phyloP scores from a whole-genome alignment of 805 yeast genomes.

The Candida pseudofarinosa region DNA sequence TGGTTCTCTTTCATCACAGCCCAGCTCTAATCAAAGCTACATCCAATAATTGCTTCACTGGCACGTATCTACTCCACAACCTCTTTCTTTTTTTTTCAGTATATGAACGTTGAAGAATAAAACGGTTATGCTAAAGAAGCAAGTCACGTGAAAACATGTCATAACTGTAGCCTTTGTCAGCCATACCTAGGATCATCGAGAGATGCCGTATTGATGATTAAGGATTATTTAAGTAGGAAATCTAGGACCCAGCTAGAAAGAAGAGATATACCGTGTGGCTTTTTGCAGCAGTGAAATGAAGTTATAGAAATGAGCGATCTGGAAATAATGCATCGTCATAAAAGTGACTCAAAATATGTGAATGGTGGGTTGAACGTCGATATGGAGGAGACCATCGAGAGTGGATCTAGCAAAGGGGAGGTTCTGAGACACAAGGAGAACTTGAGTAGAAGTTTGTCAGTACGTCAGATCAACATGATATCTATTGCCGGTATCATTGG shows the following conservation, averaged over 20 bases:
- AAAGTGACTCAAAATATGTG: neutral
- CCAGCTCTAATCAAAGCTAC: too few species aligned
- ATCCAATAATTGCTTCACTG: too few species aligned
- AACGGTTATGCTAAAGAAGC: neutral
- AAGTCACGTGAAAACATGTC: constrained; percentile 6
- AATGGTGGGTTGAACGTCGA: neutral
- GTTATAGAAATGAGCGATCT: neutral
- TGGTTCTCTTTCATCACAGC: too few species aligned
- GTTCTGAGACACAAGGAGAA: constrained; percentile 2
- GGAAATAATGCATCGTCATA: neutral
- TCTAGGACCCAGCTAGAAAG: too few species aligned
- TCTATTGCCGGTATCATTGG: constrained; percentile 36
- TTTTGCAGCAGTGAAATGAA: neutral
- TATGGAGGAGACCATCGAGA: neutral
- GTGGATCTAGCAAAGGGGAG: neutral
- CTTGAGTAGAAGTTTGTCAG: constrained; percentile 18
- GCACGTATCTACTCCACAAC: too few species aligned
- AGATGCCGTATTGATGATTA: too few species aligned
- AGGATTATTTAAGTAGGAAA: too few species aligned
- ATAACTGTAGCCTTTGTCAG: neutral
- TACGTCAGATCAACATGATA: constrained; percentile 31
- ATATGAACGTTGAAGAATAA: neutral
- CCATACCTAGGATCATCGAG: neutral
- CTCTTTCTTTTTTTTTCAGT: too few species aligned
- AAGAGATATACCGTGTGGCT: too few species aligned